phyloP scores from a whole-genome alignment of 139 green algal species.

The Edaphochlamys debaryana region DNA sequence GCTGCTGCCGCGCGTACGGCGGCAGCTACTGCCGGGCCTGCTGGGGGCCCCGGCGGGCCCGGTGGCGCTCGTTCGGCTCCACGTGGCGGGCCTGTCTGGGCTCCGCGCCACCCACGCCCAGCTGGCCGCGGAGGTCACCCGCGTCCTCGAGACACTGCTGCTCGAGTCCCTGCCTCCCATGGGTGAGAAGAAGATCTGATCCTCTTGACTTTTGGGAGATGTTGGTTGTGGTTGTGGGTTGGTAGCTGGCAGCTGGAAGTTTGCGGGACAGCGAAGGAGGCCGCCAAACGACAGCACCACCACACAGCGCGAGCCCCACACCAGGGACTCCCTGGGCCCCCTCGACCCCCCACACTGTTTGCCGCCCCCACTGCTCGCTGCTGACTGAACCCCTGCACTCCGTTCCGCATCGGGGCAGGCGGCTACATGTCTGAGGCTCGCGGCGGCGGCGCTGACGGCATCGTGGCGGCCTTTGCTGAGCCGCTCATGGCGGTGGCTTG shows the following conservation, averaged over 20 bases:
- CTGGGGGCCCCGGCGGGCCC: background rate
- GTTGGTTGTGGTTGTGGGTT: too few relatives aligned
- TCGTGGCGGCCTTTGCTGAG: constrained; percentile 15
- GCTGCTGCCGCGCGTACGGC: background rate
- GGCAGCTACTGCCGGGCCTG: constrained; percentile 17
- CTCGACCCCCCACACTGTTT: too few relatives aligned
- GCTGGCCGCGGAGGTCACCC: constrained; percentile 1
- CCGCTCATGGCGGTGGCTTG: constrained; percentile 6
- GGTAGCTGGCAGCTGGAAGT: too few relatives aligned
- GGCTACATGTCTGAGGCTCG: constrained; percentile 17
- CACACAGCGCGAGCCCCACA: too few relatives aligned
- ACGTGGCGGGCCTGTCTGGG: background rate
- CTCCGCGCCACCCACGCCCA: background rate
- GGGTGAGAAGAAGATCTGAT: too few relatives aligned
- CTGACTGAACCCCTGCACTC: too few relatives aligned
- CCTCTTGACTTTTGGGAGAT: too few relatives aligned
- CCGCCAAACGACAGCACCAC: too few relatives aligned
- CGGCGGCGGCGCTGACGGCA: background rate
- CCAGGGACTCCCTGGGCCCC: too few relatives aligned
- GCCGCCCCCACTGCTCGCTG: too few relatives aligned
- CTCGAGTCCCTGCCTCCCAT: background rate
- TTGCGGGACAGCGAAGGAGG: too few relatives aligned
- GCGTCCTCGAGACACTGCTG: constrained; percentile 17
- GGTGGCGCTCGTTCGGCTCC: constrained; percentile 9
- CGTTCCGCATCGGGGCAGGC: too few relatives aligned